Evolutionary conservation across 1,284 basidiomycete species (phyloP).

Genomic region (Papiliotrema laurentii): DNA sequence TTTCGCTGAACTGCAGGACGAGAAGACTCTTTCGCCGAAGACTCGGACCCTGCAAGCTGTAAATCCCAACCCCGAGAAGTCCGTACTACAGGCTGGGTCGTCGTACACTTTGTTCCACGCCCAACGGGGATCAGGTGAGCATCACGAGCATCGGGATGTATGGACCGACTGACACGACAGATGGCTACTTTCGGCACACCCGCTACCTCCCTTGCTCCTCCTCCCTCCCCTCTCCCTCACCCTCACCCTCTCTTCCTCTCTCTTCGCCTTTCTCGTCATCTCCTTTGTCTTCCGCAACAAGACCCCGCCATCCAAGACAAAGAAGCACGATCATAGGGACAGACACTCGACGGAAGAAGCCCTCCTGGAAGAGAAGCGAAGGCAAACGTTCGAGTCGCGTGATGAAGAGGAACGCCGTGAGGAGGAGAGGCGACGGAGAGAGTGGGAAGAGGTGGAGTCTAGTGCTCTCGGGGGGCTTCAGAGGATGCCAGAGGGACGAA

Average conservation of each 20-base stretch:
- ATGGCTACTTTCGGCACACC: conserved; percentile 40
- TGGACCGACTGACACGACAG: conserved; percentile 6
- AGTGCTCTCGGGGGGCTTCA: conserved; percentile 14
- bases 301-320: neutral
- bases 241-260: conserved; percentile 37
- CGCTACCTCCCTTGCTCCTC: conserved; percentile 39
- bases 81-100: conserved; percentile 47
- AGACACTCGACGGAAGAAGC: conserved; percentile 14
- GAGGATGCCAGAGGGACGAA: conserved; percentile 14
- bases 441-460: conserved; percentile 27
- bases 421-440: conserved; percentile 13
- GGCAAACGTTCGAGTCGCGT: conserved; percentile 7
- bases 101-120: conserved; percentile 42
- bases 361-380: conserved; percentile 11
- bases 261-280: conserved; percentile 39
- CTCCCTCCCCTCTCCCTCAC: conserved; percentile 40
- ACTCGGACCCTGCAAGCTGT: conserved; percentile 5
- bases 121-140: conserved; percentile 43
- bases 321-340: neutral
- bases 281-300: conserved; percentile 19
- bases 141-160: neutral
- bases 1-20: conserved; percentile 21
- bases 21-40: conserved; percentile 32
- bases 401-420: conserved; percentile 18
- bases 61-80: conserved; percentile 32